Evolutionary conservation across 2,329 filamentous ascomycete species (phyloP).

Genomic region (Diaporthe nobilis): DNA sequence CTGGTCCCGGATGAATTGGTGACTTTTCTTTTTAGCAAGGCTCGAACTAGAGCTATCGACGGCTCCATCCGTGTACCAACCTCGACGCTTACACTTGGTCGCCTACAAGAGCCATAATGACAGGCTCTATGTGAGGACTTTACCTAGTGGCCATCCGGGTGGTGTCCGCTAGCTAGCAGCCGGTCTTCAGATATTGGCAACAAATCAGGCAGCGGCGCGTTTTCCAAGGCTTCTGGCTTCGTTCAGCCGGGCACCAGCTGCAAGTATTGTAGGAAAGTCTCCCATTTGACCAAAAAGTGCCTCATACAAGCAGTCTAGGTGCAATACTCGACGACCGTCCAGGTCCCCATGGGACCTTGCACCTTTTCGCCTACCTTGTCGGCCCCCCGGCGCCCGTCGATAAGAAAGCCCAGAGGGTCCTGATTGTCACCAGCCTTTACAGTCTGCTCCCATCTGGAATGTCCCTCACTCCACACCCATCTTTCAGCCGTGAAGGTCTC

Average conservation of each 20-base stretch:
- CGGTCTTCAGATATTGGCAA: not conserved
- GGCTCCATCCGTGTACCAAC: not conserved
- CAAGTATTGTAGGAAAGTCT: not conserved
- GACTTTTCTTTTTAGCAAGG: not conserved
- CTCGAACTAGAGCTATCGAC: not conserved
- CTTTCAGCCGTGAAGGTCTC: conserved; percentile 64
- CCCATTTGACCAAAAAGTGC: not conserved
- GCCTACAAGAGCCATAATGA: not conserved
- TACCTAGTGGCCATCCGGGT: not conserved
- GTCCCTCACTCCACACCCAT: conserved; percentile 61
- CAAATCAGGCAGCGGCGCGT: too few species aligned
- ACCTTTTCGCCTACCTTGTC: conserved; percentile 18
- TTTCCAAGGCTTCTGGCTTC: not conserved
- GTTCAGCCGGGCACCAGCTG: not conserved
- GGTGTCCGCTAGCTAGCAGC: not conserved
- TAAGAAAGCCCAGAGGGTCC: conserved; percentile 9
- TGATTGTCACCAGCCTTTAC: conserved; percentile 15
- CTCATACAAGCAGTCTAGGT: not conserved
- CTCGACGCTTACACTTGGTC: not conserved
- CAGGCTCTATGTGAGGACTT: not conserved
- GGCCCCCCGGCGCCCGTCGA: not conserved
- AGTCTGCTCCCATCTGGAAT: conserved; percentile 28
- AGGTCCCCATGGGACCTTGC: conserved; percentile 18
- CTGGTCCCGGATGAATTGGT: not conserved
- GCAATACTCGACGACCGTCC: conserved; percentile 34